phyloP scores from a whole-genome alignment of 495 filamentous ascomycete species.

The Cetradonia linearis region DNA sequence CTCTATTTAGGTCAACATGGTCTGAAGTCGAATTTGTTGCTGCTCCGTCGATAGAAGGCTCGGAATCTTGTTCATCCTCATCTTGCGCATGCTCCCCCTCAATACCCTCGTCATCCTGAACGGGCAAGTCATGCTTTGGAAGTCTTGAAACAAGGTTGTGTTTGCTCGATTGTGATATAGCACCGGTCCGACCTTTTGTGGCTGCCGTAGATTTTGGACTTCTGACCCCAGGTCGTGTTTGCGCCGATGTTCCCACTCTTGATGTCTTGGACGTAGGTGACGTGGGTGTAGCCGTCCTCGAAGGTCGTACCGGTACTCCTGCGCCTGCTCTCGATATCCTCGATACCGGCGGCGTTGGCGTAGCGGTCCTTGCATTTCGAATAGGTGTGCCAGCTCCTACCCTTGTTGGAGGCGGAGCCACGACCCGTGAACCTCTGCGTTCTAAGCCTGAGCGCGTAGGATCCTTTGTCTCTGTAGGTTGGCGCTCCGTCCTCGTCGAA shows the following conservation, averaged over 20 bases:
- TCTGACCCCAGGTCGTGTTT: neutral
- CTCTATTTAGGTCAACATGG: neutral
- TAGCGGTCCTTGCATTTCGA: neutral
- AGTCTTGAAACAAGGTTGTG: neutral
- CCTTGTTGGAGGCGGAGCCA: neutral
- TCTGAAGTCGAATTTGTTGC: neutral
- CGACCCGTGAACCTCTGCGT: constrained; percentile 1
- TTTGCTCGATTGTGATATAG: neutral
- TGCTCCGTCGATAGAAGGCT: neutral
- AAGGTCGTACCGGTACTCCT: neutral
- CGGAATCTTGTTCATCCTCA: neutral
- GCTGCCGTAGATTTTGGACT: neutral
- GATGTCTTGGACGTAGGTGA: neutral
- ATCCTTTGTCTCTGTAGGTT: constrained; percentile 2
- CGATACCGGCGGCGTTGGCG: neutral
- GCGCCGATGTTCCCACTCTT: neutral
- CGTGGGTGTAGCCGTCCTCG: constrained; percentile 1
- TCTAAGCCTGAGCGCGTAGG: neutral
- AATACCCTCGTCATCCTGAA: neutral
- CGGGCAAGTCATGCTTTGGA: neutral
- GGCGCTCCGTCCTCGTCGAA: constrained; percentile 5
- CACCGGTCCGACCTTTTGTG: neutral
- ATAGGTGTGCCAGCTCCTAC: neutral
- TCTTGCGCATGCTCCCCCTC: neutral
- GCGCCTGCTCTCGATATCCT: neutral